phyloP scores from a whole-genome alignment of 78 protist species.

The Dictyostelium brefeldianum region DNA sequence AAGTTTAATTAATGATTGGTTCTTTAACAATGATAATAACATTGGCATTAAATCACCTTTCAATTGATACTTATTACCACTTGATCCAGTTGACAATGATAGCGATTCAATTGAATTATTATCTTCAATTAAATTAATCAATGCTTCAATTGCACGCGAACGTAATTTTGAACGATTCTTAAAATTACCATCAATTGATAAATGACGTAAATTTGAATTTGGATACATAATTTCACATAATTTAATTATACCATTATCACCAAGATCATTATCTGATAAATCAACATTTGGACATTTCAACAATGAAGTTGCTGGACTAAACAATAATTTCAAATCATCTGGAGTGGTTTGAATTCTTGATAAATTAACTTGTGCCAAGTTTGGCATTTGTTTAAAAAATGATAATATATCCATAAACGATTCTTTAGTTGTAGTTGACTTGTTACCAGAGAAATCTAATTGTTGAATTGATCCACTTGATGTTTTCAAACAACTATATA shows the following conservation, averaged over 20 bases:
- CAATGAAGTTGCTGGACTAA: constrained; percentile 42
- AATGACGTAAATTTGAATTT: constrained; percentile 50
- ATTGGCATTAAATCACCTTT: constrained; percentile 64
- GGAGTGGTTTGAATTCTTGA: constrained; percentile 16
- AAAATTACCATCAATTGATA: constrained; percentile 66
- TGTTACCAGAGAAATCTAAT: constrained; percentile 47
- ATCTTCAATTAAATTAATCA: constrained; percentile 54
- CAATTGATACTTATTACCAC: constrained; percentile 12
- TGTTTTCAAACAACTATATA: constrained; percentile 8
- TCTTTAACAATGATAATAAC: constrained; percentile 36
- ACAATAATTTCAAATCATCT: constrained; percentile 44
- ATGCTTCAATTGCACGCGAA: constrained; percentile 45
- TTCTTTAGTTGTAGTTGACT: constrained; percentile 43
- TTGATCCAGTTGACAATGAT: constrained; percentile 26
- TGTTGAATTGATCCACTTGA: neutral
- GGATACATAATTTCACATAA: constrained; percentile 80
- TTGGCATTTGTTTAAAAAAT: constrained; percentile 54
- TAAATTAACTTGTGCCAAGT: neutral
- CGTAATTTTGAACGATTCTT: constrained; percentile 35
- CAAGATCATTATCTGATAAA: constrained; percentile 59
- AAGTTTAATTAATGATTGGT: constrained; percentile 54
- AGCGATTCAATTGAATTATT: constrained; percentile 30
- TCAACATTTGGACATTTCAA: constrained; percentile 39
- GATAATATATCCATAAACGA: constrained; percentile 17
- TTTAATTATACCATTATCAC: constrained; percentile 59